These are phyloP conservation scores for Bruguiera parviflora DNA, from an alignment of 345 rosid species.

Conservation along the genomic window DNA sequence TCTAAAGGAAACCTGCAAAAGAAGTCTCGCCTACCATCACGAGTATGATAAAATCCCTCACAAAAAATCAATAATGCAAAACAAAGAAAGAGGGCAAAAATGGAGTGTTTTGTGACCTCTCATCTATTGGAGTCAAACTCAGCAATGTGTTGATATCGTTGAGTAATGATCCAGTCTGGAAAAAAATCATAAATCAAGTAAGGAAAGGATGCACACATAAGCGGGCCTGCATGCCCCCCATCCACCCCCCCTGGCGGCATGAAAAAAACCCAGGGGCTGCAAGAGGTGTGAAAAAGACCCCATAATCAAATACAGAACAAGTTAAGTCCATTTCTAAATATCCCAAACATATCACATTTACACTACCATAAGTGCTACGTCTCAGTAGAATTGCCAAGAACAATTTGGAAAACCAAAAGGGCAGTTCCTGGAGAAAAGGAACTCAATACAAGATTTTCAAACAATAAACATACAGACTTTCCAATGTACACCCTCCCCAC, in stretches of 20 bases:
- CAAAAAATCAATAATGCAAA: background rate
- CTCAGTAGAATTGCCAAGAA: too few species aligned
- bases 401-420: too few species aligned
- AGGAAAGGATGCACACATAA: background rate
- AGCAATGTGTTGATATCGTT: conserved; percentile 23
- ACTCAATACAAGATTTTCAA: too few species aligned
- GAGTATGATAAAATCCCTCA: background rate
- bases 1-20: conserved; percentile 39
- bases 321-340: too few species aligned
- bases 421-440: too few species aligned
- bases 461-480: too few species aligned
- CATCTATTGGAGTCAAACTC: conserved; percentile 26
- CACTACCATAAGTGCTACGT: too few species aligned
- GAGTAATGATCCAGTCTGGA: conserved; percentile 36
- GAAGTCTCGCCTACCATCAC: background rate
- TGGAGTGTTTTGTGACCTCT: conserved; percentile 32
- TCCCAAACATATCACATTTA: too few species aligned
- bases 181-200: conserved; percentile 13
- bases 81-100: background rate
- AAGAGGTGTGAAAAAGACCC: too few species aligned
- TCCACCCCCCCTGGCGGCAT: background rate
- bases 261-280: too few species aligned
- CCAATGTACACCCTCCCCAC: too few species aligned
- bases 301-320: too few species aligned
- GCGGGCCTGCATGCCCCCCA: background rate